phyloP scores from a whole-genome alignment of 495 filamentous ascomycete species.

The Trichocladium uniseriatum region DNA sequence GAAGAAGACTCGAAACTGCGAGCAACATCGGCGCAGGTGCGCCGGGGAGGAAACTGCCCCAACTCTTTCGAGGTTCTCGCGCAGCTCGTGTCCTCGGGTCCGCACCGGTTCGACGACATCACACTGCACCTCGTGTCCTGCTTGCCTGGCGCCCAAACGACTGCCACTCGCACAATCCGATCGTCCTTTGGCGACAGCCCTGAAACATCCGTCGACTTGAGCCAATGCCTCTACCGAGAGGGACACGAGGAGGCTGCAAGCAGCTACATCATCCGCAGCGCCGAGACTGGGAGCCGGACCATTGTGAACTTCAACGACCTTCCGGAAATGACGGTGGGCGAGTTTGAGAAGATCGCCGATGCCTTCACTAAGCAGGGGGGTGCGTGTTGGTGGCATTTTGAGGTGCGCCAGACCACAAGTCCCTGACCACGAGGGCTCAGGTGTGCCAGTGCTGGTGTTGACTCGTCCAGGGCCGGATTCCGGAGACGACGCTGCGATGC shows the following conservation, averaged over 20 bases:
- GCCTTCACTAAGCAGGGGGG: not conserved
- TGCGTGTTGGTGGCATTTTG: conserved; percentile 64
- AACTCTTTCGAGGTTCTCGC: conserved; percentile 62
- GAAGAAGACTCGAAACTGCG: conserved; percentile 63
- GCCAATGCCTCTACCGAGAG: conserved; percentile 51
- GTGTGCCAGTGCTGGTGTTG: not conserved
- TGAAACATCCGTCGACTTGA: conserved; percentile 32
- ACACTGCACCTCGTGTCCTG: conserved; percentile 33
- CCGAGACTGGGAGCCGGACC: conserved; percentile 49
- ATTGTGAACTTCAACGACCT: conserved; percentile 63
- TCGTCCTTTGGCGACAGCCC: conserved; percentile 30
- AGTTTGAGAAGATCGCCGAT: conserved; percentile 35
- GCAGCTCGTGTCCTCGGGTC: conserved; percentile 38
- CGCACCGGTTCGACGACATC: conserved; percentile 9
- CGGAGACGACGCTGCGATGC: conserved; percentile 52
- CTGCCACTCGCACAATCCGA: conserved; percentile 29
- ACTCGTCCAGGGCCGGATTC: conserved; percentile 51
- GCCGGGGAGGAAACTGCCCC: conserved; percentile 62
- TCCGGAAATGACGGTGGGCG: conserved; percentile 52
- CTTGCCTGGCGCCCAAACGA: conserved; percentile 26
- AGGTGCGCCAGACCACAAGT: conserved; percentile 37
- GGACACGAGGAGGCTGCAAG: conserved; percentile 49
- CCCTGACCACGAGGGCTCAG: not conserved
- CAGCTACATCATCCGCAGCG: conserved; percentile 61
- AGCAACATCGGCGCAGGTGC: conserved; percentile 46